Percentiles rank a stretch among this genome's conserved stretches.
phyloP scores from a whole-genome alignment of 2,329 filamentous ascomycete genomes.

The Fusarium napiforme region DNA sequence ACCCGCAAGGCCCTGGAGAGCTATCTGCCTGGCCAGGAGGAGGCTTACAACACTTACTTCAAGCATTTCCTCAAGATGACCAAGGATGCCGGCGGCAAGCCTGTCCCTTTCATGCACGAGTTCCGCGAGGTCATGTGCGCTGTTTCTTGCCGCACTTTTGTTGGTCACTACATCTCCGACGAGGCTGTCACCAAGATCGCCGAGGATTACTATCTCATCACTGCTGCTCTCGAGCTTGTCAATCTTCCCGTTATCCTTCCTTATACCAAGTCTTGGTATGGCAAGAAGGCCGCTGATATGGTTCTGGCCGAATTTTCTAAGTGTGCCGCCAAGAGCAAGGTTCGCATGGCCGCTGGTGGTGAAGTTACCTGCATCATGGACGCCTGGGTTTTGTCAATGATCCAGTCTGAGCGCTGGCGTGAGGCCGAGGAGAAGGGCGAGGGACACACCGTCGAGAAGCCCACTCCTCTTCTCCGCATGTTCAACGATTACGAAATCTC shows the following conservation, averaged over 20 bases:
- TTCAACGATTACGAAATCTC: constrained; percentile 93
- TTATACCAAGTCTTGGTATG: constrained; percentile 96
- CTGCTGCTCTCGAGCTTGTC: constrained; percentile 93
- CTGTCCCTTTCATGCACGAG: constrained; percentile 86
- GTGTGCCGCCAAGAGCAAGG: constrained; percentile 93
- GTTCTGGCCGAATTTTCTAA: constrained; percentile 89
- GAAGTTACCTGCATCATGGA: constrained; percentile 94
- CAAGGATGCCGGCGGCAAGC: constrained; percentile 75
- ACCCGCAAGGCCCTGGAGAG: constrained; percentile 87
- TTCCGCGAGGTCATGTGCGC: constrained; percentile 97
- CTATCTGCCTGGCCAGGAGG: constrained; percentile 93
- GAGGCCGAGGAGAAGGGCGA: constrained; percentile 80
- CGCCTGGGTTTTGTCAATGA: constrained; percentile 89
- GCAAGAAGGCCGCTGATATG: constrained; percentile 94
- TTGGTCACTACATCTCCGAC: constrained; percentile 93
- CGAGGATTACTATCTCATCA: constrained; percentile 97
- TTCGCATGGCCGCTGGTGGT: constrained; percentile 88
- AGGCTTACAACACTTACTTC: constrained; percentile 90
- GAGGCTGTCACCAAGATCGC: constrained; percentile 93
- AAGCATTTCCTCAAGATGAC: constrained; percentile 80
- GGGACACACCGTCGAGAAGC: constrained; percentile 80
- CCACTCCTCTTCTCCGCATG: constrained; percentile 81
- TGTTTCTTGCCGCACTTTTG: constrained; percentile 95
- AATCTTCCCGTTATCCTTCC: constrained; percentile 98
- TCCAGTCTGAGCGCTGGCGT: constrained; percentile 84